A percentile compares a stretch with the other conserved stretches of the same genome.
These are phyloP conservation scores for Claviceps spartinae DNA, from an alignment of 2,329 filamentous ascomycete species.

Conservation along the genomic window DNA sequence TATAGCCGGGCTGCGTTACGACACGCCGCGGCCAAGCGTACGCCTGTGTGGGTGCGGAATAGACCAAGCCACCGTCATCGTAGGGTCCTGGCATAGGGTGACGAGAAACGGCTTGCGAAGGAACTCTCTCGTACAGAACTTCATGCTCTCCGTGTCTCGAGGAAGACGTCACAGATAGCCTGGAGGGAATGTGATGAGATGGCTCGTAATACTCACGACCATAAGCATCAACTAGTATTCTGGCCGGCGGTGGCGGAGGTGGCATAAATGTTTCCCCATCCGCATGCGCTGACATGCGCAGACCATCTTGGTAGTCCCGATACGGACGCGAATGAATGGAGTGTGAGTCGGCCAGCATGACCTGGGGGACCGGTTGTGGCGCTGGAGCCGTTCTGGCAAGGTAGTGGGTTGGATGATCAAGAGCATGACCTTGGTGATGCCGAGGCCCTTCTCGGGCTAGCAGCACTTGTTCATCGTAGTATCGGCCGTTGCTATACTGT, in stretches of 20 bases:
- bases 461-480: conserved; percentile 19
- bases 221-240: conserved; percentile 69
- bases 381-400: conserved; percentile 23
- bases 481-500: conserved; percentile 19
- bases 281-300: conserved; percentile 35
- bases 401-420: conserved; percentile 20
- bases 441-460: conserved; percentile 15
- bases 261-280: conserved; percentile 37
- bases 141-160: conserved; percentile 34
- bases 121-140: conserved; percentile 51
- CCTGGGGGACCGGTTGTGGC: conserved; percentile 28
- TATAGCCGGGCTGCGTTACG: conserved; percentile 48
- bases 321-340: conserved; percentile 29
- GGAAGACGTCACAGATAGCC: conserved; percentile 41
- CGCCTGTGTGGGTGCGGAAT: conserved; percentile 36
- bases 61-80: conserved; percentile 36
- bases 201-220: conserved; percentile 65
- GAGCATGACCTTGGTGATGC: conserved; percentile 24
- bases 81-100: conserved; percentile 32
- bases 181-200: conserved; percentile 24
- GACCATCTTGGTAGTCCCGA: conserved; percentile 26
- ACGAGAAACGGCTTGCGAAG: conserved; percentile 37
- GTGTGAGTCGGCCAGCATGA: conserved; percentile 26
- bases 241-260: conserved; percentile 39
- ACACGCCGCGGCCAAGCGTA: conserved; percentile 39